Evolutionary conservation across 352 stramenopile genomes (phyloP).

Genomic region (Globisporangium spiculum): DNA sequence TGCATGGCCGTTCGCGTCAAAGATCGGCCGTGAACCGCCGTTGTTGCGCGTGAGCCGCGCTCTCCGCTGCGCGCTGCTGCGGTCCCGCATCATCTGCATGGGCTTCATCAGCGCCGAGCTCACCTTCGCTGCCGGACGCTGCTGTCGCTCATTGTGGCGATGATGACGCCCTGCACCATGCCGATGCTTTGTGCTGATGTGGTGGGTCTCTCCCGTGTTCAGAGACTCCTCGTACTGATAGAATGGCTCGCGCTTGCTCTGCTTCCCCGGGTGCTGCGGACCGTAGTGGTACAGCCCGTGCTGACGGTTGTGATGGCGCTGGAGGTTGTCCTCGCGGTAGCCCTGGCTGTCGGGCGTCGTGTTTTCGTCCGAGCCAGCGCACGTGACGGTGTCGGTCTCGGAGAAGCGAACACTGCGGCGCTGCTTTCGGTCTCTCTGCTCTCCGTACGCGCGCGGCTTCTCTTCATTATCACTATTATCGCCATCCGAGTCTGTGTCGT

Average conservation of each 20-base stretch:
- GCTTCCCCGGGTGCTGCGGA: background rate
- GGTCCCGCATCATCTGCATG: conserved; percentile 24
- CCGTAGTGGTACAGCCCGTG: conserved; percentile 9
- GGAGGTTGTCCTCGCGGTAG: conserved; percentile 16
- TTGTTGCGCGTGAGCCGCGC: background rate
- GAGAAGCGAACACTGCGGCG: conserved; percentile 13
- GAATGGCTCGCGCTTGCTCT: background rate
- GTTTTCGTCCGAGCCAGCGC: conserved; percentile 27
- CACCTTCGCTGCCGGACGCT: conserved; percentile 11
- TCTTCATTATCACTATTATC: background rate
- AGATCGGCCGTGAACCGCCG: background rate
- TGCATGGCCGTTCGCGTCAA: background rate
- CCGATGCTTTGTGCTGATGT: background rate
- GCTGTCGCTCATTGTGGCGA: background rate
- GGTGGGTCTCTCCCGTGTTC: background rate
- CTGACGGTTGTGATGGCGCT: conserved; percentile 5
- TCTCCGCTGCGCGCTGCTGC: conserved; percentile 12
- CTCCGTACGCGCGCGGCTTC: background rate
- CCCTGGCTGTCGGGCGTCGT: conserved; percentile 25
- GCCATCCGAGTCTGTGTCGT: conserved; percentile 1
- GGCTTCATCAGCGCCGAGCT: conserved; percentile 20
- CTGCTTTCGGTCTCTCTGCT: background rate
- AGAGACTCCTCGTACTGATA: conserved; percentile 3
- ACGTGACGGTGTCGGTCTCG: conserved; percentile 20
- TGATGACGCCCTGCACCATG: background rate